A percentile compares a stretch with the other conserved stretches of the same genome.
These are phyloP conservation scores for Amoeboradix gromovi DNA, from an alignment of 371 early-diverging fungal genomes.

Conservation along the genomic window DNA sequence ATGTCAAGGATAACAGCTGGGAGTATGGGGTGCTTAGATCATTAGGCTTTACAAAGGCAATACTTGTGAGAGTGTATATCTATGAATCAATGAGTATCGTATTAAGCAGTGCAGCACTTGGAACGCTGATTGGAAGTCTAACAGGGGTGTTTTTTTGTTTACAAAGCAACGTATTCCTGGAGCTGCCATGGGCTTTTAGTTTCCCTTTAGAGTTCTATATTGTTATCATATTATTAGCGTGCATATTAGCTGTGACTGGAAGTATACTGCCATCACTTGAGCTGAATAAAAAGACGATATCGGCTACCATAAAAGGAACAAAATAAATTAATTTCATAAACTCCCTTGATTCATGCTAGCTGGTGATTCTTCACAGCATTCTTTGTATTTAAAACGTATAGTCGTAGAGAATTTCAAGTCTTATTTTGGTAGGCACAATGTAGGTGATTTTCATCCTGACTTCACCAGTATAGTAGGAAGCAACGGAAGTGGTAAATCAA, in stretches of 20 bases:
- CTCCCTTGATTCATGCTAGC: no score
- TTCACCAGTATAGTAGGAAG: constrained; percentile 77
- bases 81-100: constrained; percentile 8
- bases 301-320: constrained; percentile 7
- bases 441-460: constrained; percentile 94
- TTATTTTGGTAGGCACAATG: constrained; percentile 61
- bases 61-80: constrained; percentile 5
- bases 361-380: neutral
- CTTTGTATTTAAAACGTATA: constrained; percentile 15
- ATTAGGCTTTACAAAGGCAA: constrained; percentile 6
- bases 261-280: constrained; percentile 1
- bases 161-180: constrained; percentile 7
- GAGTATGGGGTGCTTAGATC: constrained; percentile 10
- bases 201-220: constrained; percentile 6
- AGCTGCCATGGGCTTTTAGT: constrained; percentile 6
- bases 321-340: neutral
- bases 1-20: constrained; percentile 10
- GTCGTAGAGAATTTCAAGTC: constrained; percentile 82
- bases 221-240: constrained; percentile 3
- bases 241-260: constrained; percentile 2
- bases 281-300: neutral
- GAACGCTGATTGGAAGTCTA: constrained; percentile 4
- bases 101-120: constrained; percentile 3
- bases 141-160: constrained; percentile 6
- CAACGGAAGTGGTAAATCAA: constrained; percentile 98